A percentile compares a stretch with the other conserved stretches of the same genome.
These are phyloP conservation scores for Verticillium longisporum DNA, from an alignment of 2,329 filamentous ascomycete species.

Conservation along the genomic window DNA sequence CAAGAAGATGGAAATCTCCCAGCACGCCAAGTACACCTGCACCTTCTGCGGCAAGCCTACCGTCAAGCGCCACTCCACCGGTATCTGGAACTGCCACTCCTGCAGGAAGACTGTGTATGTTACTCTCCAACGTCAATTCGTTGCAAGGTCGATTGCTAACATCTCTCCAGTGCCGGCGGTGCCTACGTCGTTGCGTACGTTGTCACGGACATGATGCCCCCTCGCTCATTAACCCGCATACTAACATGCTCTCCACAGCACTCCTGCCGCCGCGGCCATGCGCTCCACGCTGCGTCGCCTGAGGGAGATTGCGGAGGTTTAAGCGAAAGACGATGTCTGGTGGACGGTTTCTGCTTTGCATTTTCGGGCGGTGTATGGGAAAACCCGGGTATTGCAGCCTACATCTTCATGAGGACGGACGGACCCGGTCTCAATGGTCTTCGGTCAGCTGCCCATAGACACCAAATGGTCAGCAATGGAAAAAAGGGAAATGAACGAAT, in stretches of 20 bases:
- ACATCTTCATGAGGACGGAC: conserved; percentile 31
- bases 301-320: conserved; percentile 95
- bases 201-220: conserved; percentile 1
- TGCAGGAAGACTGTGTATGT: conserved; percentile 78
- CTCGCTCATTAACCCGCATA: conserved; percentile 1
- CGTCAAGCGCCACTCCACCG: conserved; percentile 83
- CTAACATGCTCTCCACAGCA: conserved; percentile 47
- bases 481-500: conserved; percentile 21
- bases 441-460: conserved; percentile 25
- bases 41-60: conserved; percentile 98
- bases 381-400: conserved; percentile 34
- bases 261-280: conserved; percentile 87
- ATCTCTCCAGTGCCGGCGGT: conserved; percentile 61
- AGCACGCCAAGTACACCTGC: conserved; percentile 96
- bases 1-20: conserved; percentile 99
- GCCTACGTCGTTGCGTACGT: conserved; percentile 97
- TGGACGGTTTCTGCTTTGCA: conserved; percentile 32
- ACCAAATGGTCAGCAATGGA: conserved; percentile 37
- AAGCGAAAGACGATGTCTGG: conserved; percentile 32
- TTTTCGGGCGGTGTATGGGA: conserved; percentile 40
- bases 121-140: neutral
- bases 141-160: neutral
- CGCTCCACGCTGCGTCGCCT: conserved; percentile 95
- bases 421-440: conserved; percentile 20
- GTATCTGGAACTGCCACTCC: conserved; percentile 94